Conservation (phyloP, 2,329 filamentous ascomycete species). For the Coniochaeta ligniaria region DNA sequence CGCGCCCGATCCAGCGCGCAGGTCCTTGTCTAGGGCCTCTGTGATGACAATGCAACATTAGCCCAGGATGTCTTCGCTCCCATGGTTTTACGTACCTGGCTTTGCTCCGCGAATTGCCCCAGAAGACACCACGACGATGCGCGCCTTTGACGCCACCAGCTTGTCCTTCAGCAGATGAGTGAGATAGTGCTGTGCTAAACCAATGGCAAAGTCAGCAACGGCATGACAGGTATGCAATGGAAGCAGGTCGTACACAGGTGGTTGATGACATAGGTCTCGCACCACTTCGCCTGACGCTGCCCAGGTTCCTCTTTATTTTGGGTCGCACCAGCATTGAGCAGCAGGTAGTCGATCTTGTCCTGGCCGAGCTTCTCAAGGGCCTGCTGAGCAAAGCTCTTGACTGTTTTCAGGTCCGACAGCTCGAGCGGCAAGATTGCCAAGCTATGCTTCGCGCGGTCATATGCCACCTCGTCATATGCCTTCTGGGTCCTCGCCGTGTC, state of each 20-base stretch:
- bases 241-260: constrained; percentile 37
- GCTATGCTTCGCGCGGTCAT: constrained; percentile 29
- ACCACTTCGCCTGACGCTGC: constrained; percentile 38
- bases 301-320: constrained; percentile 26
- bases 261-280: constrained; percentile 42
- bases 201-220: not conserved
- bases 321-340: constrained; percentile 41
- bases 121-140: constrained; percentile 44
- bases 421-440: constrained; percentile 41
- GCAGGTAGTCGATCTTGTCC: constrained; percentile 36
- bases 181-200: constrained; percentile 45
- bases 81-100: constrained; percentile 18
- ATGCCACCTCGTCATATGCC: constrained; percentile 33
- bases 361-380: constrained; percentile 32
- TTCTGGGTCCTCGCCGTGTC: constrained; percentile 30
- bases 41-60: not conserved
- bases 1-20: constrained; percentile 30
- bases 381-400: constrained; percentile 38
- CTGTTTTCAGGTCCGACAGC: constrained; percentile 33
- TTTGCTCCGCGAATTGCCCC: constrained; percentile 38
- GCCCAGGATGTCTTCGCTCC: not conserved
- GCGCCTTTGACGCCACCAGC: constrained; percentile 34
- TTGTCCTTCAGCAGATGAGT: constrained; percentile 40
- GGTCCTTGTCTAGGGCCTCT: constrained; percentile 29
- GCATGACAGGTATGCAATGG: not conserved